Evolutionary conservation across 768 basidiomycete genomes (phyloP).

Genomic region (Phlebiopsis gigantea): DNA sequence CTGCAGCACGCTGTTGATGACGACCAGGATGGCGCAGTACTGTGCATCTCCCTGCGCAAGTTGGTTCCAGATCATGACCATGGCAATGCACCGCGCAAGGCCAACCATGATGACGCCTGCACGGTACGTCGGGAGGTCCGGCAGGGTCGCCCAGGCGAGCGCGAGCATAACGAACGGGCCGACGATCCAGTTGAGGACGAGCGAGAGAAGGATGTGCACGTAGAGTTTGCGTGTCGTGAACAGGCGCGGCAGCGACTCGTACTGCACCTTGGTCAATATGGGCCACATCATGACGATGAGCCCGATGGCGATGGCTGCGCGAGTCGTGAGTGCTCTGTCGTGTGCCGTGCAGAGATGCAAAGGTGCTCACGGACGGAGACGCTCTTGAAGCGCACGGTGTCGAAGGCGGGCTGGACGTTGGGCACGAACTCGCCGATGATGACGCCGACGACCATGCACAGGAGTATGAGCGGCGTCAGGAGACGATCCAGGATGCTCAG

Average conservation of each 20-base stretch:
- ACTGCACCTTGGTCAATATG: conserved; percentile 69
- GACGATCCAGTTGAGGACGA: conserved; percentile 75
- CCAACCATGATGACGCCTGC: conserved; percentile 83
- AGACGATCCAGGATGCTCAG: conserved; percentile 52
- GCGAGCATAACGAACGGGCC: conserved; percentile 84
- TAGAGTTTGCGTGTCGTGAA: conserved; percentile 50
- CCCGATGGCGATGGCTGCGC: conserved; percentile 70
- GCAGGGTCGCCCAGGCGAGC: conserved; percentile 79
- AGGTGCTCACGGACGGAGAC: conserved; percentile 70
- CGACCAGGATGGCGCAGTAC: conserved; percentile 76
- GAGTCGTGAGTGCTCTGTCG: background rate
- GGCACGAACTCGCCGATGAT: conserved; percentile 66
- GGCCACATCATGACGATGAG: conserved; percentile 91
- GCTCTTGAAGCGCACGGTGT: conserved; percentile 55
- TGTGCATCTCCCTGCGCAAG: conserved; percentile 64
- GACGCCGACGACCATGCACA: conserved; percentile 73
- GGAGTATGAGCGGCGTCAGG: conserved; percentile 59
- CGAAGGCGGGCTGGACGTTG: conserved; percentile 54
- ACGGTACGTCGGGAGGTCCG: conserved; percentile 70
- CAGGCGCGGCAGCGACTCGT: conserved; percentile 59
- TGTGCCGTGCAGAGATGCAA: background rate
- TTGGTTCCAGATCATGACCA: conserved; percentile 73
- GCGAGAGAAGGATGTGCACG: conserved; percentile 62
- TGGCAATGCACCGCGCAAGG: conserved; percentile 54
- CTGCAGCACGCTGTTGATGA: conserved; percentile 76